These are phyloP conservation scores for Penicillium sp. DNA, from an alignment of 2,329 filamentous ascomycete genomes.

Conservation along the genomic window DNA sequence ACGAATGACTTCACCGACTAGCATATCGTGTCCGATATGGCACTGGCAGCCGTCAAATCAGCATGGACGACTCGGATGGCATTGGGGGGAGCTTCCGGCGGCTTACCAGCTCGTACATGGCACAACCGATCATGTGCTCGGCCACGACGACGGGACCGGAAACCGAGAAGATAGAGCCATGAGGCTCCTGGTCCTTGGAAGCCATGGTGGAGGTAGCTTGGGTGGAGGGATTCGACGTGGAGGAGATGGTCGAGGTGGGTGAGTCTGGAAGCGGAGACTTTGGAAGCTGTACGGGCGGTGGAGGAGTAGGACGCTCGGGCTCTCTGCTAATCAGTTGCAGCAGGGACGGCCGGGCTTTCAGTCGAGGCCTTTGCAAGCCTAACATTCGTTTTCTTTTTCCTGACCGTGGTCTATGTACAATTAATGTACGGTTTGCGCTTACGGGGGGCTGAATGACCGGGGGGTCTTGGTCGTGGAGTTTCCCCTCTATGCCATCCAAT, in stretches of 20 bases:
- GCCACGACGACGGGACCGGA: slow-evolving; percentile 90
- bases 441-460: slow-evolving; percentile 1
- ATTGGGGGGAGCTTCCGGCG: slow-evolving; percentile 11
- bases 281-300: slow-evolving; percentile 38
- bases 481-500: slow-evolving; percentile 23
- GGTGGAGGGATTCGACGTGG: slow-evolving; percentile 26
- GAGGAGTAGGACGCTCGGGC: slow-evolving; percentile 10
- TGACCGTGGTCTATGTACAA: not conserved
- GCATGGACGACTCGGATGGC: slow-evolving; percentile 1
- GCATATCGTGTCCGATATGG: slow-evolving; percentile 84
- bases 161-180: slow-evolving; percentile 69
- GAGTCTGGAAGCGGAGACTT: slow-evolving; percentile 44
- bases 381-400: slow-evolving; percentile 48
- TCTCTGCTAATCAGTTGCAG: slow-evolving; percentile 55
- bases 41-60: slow-evolving; percentile 56
- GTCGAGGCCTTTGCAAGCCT: slow-evolving; percentile 55
- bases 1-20: slow-evolving; percentile 97
- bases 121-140: slow-evolving; percentile 97
- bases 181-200: slow-evolving; percentile 51
- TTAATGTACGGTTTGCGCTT: not conserved
- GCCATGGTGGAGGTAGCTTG: slow-evolving; percentile 41
- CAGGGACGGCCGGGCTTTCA: slow-evolving; percentile 61
- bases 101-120: slow-evolving; percentile 96
- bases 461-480: slow-evolving; percentile 18
- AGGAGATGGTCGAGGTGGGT: slow-evolving; percentile 41